These are phyloP conservation scores for Alternaria dauci DNA, from an alignment of 2,329 filamentous ascomycete genomes.

Conservation along the genomic window DNA sequence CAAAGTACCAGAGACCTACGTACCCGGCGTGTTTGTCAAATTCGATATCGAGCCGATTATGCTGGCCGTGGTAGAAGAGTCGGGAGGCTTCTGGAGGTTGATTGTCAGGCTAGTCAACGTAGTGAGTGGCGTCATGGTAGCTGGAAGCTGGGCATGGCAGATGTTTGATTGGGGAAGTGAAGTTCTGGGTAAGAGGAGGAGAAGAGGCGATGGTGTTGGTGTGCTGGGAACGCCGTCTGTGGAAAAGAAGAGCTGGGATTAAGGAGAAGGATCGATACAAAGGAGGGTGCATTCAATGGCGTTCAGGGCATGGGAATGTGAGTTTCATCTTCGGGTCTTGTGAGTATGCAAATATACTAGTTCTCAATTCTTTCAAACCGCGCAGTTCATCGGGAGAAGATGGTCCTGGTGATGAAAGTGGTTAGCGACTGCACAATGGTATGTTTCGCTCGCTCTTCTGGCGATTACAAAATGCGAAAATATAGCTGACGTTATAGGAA, in stretches of 20 bases:
- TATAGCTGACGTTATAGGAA: not conserved
- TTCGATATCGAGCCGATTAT: constrained; percentile 98
- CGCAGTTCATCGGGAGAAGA: not conserved
- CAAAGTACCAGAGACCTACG: constrained; percentile 70
- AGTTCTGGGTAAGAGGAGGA: constrained; percentile 52
- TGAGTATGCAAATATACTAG: not conserved
- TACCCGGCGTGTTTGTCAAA: constrained; percentile 97
- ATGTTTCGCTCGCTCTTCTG: not conserved
- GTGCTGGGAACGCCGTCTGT: constrained; percentile 52
- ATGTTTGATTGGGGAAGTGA: constrained; percentile 77
- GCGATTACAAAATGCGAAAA: not conserved
- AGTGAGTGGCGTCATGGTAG: constrained; percentile 87
- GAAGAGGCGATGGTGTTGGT: constrained; percentile 56
- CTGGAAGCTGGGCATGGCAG: constrained; percentile 92
- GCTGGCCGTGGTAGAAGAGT: constrained; percentile 82
- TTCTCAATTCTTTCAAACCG: not conserved
- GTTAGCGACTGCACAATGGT: not conserved
- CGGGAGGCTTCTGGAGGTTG: constrained; percentile 77
- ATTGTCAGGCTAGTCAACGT: constrained; percentile 88
- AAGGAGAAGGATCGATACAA: not conserved
- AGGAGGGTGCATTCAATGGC: constrained; percentile 5
- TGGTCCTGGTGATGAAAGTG: not conserved
- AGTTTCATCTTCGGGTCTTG: not conserved
- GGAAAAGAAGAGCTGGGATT: constrained; percentile 30
- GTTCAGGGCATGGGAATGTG: not conserved